phyloP scores from a whole-genome alignment of 306 rosid species.

The Fragaria nilgerrensis region DNA sequence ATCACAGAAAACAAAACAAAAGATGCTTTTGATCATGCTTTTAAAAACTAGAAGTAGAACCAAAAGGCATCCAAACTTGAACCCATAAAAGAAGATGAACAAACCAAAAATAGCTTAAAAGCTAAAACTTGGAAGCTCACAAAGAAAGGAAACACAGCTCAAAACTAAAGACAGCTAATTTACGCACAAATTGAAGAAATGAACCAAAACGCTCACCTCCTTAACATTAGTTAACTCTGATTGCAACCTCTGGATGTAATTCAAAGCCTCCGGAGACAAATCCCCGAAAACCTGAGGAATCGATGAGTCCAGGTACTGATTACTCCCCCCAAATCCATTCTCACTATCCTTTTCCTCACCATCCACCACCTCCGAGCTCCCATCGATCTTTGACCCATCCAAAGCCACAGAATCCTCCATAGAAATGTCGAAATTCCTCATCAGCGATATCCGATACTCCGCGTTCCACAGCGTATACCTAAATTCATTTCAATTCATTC shows the following conservation, averaged over 20 bases:
- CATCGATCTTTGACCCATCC: slow-evolving; percentile 19
- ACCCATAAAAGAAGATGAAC: not conserved
- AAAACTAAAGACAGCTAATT: not conserved
- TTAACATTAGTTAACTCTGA: slow-evolving; percentile 54
- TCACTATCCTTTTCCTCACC: slow-evolving; percentile 29
- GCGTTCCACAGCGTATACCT: slow-evolving; percentile 98
- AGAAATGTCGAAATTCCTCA: slow-evolving; percentile 75
- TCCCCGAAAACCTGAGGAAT: slow-evolving; percentile 48
- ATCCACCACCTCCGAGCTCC: slow-evolving; percentile 33
- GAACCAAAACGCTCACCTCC: slow-evolving; percentile 47
- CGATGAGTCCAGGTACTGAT: slow-evolving; percentile 37
- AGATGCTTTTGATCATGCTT: not conserved
- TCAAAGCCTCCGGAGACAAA: slow-evolving; percentile 72
- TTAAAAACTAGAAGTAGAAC: not conserved
- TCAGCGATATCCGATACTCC: slow-evolving; percentile 80
- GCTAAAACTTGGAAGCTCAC: not conserved
- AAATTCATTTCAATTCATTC: not conserved
- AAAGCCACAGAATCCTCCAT: slow-evolving; percentile 22
- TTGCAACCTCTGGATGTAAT: slow-evolving; percentile 67
- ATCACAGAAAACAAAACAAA: not conserved
- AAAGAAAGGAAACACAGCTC: not conserved
- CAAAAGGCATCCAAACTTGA: not conserved
- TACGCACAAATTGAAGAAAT: not conserved
- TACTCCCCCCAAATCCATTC: slow-evolving; percentile 30
- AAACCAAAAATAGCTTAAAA: not conserved